These are phyloP conservation scores for Apostasia ramifera DNA, from an alignment of 106 monocot genomes.

Conservation along the genomic window DNA sequence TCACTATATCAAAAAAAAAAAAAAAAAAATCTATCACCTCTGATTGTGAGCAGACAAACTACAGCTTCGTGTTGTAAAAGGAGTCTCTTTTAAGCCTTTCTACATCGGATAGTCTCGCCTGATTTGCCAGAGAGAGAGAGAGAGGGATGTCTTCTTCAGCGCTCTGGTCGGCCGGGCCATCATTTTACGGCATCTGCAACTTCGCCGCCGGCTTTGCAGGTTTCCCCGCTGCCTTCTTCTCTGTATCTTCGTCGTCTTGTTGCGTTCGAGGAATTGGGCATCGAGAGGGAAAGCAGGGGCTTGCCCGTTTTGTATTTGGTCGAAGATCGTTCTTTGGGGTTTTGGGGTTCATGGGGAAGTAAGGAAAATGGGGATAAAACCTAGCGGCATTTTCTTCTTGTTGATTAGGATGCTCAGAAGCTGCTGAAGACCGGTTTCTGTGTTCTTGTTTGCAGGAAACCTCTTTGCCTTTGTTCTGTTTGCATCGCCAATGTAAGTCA, in stretches of 20 bases:
- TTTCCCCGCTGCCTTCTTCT: not conserved
- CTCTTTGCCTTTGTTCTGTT: constrained; percentile 82
- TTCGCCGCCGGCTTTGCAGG: constrained; percentile 37
- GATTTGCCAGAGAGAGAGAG: not conserved
- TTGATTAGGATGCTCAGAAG: not conserved
- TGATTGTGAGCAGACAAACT: not conserved
- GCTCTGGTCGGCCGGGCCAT: not conserved
- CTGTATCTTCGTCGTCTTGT: not conserved
- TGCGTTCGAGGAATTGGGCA: not conserved
- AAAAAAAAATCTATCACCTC: too few species aligned
- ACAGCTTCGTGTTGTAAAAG: too few species aligned
- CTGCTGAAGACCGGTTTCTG: not conserved
- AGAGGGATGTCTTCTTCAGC: not conserved
- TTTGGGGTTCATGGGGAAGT: not conserved
- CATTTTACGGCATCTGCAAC: constrained; percentile 26
- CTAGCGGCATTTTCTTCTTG: not conserved
- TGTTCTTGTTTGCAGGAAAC: constrained; percentile 64
- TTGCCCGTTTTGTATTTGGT: not conserved
- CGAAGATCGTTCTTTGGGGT: not conserved
- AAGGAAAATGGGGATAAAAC: not conserved
- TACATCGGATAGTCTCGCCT: too few species aligned
- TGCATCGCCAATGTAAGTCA: constrained; percentile 81
- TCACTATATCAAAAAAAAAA: too few species aligned
- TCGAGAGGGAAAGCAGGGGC: not conserved
- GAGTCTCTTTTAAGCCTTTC: too few species aligned